Evolutionary conservation across 495 filamentous ascomycete genomes (phyloP), one percentile per base, ranked within the genome.

Genomic region (Aspergillus baeticus): DNA sequence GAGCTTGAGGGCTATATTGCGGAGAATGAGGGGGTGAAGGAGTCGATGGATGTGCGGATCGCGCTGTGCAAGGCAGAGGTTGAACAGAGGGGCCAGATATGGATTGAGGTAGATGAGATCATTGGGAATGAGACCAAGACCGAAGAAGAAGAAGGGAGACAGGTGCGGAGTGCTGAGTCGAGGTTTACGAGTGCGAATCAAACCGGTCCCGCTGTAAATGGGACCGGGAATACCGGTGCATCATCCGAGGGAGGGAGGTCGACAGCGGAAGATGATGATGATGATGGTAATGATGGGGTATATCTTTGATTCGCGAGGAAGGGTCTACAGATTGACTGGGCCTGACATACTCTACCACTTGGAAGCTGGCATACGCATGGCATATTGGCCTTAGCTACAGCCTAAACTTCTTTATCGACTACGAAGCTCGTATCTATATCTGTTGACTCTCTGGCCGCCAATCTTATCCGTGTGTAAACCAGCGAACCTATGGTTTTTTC

Each of bases 21-120:
- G 35, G 92, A 96, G 74, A 96, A 96, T 69, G 78, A 87, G 59
- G 71, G 71, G 5, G 90, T 96, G 42, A 84, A 93, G 34, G 69
- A 55, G 36, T 77, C 89, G 46, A 93, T 93, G 87, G 75, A 82
- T 46, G 83, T 84, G 74, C 77, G 92, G 62, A 81, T 96, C 60
- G 67, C 56, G 41, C 64, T 93, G 41, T 68, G 96, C 54, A 85
- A 81, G 66, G 67, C 55, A 52, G 92, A 96, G 77, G 84, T 94
- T 3, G 90, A 96, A 75, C 61, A 71, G 26, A 79, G 92, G 18
- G 91, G 91, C 2, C 71, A 85, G 68, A 75, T 65, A 59, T 95
- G 89, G 91, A 69, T 78, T 49, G 86, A 88, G 63, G 64, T 70
- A 58, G 71, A 72, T 49, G 70, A 66, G 51, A 55, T 69, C 11